These are phyloP conservation scores for Clarireedia homoeocarpa DNA, from an alignment of 2,329 filamentous ascomycete genomes.

Conservation along the genomic window DNA sequence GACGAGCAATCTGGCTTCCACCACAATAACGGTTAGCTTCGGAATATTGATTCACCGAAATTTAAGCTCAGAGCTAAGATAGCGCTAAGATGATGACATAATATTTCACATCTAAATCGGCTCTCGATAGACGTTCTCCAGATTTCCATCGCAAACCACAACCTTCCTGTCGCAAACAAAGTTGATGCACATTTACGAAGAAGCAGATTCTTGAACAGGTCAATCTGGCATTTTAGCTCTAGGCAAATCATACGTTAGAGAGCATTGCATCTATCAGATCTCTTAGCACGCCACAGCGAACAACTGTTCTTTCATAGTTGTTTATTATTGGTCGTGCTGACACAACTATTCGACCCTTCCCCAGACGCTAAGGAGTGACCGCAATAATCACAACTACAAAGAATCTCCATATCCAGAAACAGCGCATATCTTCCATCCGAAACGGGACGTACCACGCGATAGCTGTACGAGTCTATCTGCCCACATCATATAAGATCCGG, in stretches of 20 bases:
- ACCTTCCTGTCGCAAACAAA: neutral
- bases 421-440: too few relatives aligned
- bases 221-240: neutral
- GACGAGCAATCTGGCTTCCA: slow-evolving; percentile 18
- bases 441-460: too few relatives aligned
- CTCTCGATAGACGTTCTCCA: neutral
- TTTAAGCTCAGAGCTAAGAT: slow-evolving; percentile 16
- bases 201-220: neutral
- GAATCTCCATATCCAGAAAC: too few relatives aligned
- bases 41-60: slow-evolving; percentile 12
- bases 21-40: slow-evolving; percentile 7
- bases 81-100: neutral
- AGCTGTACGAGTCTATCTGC: too few relatives aligned
- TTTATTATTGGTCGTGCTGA: too few relatives aligned
- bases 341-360: too few relatives aligned
- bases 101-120: neutral
- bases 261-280: too few relatives aligned
- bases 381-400: too few relatives aligned
- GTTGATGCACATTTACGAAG: neutral
- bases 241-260: neutral
- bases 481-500: too few relatives aligned
- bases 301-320: too few relatives aligned
- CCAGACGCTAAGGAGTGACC: too few relatives aligned
- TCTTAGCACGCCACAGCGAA: too few relatives aligned
- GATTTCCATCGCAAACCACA: neutral